Evolutionary conservation across 2,329 filamentous ascomycete genomes (phyloP).

Genomic region (Alternaria dauci): DNA sequence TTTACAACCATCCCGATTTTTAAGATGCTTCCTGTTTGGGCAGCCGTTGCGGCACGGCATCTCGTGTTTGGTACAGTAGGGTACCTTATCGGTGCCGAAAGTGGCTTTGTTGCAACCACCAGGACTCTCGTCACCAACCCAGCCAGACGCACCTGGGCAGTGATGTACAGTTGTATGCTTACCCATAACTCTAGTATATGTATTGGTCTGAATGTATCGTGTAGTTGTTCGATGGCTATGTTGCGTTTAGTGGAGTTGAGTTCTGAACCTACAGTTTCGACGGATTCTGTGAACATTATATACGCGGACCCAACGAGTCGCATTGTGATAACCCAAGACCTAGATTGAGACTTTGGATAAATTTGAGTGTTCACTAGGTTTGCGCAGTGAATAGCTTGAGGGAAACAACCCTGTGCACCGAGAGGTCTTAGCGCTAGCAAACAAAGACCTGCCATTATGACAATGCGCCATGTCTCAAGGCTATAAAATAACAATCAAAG

Average conservation of each 20-base stretch:
- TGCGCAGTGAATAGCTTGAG: neutral
- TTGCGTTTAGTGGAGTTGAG: neutral
- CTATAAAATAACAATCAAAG: neutral
- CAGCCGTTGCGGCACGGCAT: neutral
- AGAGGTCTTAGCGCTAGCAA: neutral
- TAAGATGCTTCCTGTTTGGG: neutral
- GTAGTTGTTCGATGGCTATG: too few relatives aligned
- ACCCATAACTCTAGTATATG: neutral
- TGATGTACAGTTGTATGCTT: neutral
- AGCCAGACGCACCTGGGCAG: neutral
- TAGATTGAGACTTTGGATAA: rapidly evolving
- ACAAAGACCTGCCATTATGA: neutral
- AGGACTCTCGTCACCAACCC: neutral
- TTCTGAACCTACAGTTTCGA: neutral
- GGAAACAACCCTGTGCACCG: neutral
- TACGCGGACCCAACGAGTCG: neutral
- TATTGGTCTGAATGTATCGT: rapidly evolving
- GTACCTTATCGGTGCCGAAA: neutral
- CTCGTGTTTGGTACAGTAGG: slow-evolving; percentile 1
- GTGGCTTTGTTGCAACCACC: neutral
- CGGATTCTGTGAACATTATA: neutral
- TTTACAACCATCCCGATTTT: neutral
- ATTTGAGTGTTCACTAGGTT: neutral
- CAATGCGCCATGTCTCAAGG: neutral
- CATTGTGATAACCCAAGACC: neutral